phyloP scores from a whole-genome alignment of 2,329 filamentous ascomycete species.

The Mycosphaerella sp. region DNA sequence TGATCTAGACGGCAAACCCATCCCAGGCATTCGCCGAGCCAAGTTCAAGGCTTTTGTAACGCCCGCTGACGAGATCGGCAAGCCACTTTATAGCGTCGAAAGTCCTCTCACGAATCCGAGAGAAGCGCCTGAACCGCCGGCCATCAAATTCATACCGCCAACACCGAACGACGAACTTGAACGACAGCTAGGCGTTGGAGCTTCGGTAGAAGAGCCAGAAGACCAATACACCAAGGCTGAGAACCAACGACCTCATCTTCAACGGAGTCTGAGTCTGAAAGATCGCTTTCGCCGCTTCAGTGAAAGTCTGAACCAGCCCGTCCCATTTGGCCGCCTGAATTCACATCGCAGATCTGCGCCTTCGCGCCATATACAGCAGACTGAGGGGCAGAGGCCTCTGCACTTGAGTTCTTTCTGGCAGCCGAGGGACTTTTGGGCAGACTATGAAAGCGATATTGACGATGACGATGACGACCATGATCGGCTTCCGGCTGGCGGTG shows the following conservation, averaged over 20 bases:
- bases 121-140: constrained; percentile 52
- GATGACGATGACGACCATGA: constrained; percentile 32
- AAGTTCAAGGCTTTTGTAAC: constrained; percentile 20
- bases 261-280: constrained; percentile 37
- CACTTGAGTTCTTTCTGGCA: constrained; percentile 57
- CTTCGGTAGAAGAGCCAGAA: constrained; percentile 1
- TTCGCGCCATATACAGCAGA: constrained; percentile 19
- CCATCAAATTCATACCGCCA: constrained; percentile 50
- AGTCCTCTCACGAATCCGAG: constrained; percentile 56
- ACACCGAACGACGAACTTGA: constrained; percentile 47
- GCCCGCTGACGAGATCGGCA: constrained; percentile 12
- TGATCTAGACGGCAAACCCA: constrained; percentile 4
- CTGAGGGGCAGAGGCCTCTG: constrained; percentile 23
- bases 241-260: constrained; percentile 6
- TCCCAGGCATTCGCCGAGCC: constrained; percentile 6
- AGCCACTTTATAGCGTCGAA: constrained; percentile 37
- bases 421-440: constrained; percentile 58
- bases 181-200: constrained; percentile 30
- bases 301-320: constrained; percentile 39
- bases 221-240: background rate
- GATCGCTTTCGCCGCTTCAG: constrained; percentile 44
- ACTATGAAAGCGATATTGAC: constrained; percentile 42
- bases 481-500: constrained; percentile 40
- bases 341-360: constrained; percentile 20
- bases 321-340: constrained; percentile 32